Evolutionary conservation across 2,329 filamentous ascomycete genomes (phyloP).

Genomic region (Metarhizium album): DNA sequence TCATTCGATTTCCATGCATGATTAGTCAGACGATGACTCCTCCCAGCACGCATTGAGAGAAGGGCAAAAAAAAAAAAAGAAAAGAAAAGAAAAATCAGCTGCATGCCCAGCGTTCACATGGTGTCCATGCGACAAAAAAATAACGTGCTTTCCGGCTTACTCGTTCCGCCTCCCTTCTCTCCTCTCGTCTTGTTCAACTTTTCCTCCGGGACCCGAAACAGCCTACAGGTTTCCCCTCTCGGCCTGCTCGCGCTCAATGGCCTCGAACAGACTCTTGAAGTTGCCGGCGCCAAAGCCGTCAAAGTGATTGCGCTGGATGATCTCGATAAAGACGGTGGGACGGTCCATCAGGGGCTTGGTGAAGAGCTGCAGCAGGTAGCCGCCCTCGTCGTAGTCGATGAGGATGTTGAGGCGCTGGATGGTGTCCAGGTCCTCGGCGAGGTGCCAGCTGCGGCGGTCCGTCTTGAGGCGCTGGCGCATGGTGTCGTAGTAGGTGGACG

Average conservation of each 20-base stretch:
- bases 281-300: conserved; percentile 90
- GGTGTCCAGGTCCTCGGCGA: conserved; percentile 71
- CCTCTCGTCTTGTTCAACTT: not conserved
- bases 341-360: conserved; percentile 88
- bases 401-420: conserved; percentile 73
- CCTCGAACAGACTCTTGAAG: conserved; percentile 91
- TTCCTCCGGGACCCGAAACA: too few species aligned
- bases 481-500: conserved; percentile 71
- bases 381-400: conserved; percentile 89
- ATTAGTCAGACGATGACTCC: conserved; percentile 9
- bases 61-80: not conserved
- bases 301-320: conserved; percentile 86
- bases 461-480: conserved; percentile 65
- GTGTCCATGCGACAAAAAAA: too few species aligned
- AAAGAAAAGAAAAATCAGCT: too few species aligned
- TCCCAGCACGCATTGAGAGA: not conserved
- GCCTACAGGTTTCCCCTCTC: conserved; percentile 67
- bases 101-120: too few species aligned
- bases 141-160: too few species aligned
- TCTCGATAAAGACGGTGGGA: conserved; percentile 92
- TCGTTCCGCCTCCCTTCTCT: too few species aligned
- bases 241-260: conserved; percentile 87
- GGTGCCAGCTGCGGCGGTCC: conserved; percentile 46
- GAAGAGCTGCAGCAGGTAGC: conserved; percentile 69
- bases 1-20: conserved; percentile 1